Base-by-base conservation (phyloP, 1,139 yeast genomes). In the Debaryomyces fabryi region DNA sequence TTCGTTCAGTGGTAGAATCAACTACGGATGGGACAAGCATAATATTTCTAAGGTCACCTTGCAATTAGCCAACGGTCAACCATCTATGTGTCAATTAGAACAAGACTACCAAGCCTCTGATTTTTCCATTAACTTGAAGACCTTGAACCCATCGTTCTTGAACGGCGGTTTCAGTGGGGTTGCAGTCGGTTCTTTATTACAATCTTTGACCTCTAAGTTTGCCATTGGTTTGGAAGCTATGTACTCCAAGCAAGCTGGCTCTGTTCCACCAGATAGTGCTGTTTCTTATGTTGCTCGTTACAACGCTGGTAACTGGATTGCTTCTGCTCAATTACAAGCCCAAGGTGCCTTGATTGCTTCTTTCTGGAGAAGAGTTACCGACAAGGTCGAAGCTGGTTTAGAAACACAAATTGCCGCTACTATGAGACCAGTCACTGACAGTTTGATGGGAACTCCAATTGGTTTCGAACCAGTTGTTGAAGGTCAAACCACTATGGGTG, bases 301-400 rank as follows among this genome's bases (percentile, higher is more conserved):
- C 72, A 87, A 86, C 58, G 82, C 88, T 49, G 86, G 85, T 47
- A 81, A 85, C 70, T 93, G 97, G 98, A 86, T 92, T 60, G 96
- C 96, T 45, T 81, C 97, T 47, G 97, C 96, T 53, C 97, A 91
- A 78, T 69, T 91, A 57, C 96, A 90, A 70, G 97, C 96, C 49
- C 93, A 88, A 69, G 99, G 99, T 67, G 84, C 96, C 35, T 67
- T 91, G 48, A 79, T 86, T 56, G 93, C 95, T 44, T 86, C 97
- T 25, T 92, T 89, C 84, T 92, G 96, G 95, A 87, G 96, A 78
- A 88, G 82, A 68, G 91, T 92, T 59, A 81, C 95, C 51, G 92
- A 89, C 62, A 88, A 87, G 67, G 96, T 93, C 53, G 98, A 93
- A 76, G 98, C 97, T 51, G 99, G 97, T 74, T 79, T 93, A 57